Evolutionary conservation across 2,329 filamentous ascomycete genomes (phyloP).

Genomic region (Aspergillus sp.): DNA sequence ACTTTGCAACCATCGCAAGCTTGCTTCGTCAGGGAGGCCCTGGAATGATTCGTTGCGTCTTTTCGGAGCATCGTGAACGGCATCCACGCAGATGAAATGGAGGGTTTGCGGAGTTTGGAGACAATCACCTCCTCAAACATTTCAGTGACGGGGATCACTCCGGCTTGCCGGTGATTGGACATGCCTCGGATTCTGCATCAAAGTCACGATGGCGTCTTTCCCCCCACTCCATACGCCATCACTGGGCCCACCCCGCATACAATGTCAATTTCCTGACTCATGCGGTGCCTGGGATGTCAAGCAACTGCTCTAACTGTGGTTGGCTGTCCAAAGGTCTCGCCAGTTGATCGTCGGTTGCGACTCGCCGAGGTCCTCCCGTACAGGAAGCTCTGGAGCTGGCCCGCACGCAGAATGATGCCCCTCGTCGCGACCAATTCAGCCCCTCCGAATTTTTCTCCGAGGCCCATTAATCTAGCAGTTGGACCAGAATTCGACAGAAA

Average conservation of each 20-base stretch:
- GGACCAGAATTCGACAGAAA: neutral
- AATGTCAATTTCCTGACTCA: neutral
- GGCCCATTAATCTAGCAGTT: neutral
- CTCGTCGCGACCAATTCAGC: neutral
- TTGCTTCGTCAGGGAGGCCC: slow-evolving; percentile 31
- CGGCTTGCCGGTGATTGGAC: neutral
- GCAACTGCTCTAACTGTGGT: too few relatives aligned
- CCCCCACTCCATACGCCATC: slow-evolving; percentile 22
- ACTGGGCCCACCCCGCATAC: slow-evolving; percentile 6
- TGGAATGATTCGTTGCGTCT: slow-evolving; percentile 11
- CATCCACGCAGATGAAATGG: neutral
- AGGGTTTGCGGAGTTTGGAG: neutral
- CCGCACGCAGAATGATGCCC: too few relatives aligned
- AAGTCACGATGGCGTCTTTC: slow-evolving; percentile 16
- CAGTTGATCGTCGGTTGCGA: too few relatives aligned
- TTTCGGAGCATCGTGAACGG: neutral
- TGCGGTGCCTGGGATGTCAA: neutral
- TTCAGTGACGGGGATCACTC: neutral
- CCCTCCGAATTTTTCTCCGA: slow-evolving; percentile 25
- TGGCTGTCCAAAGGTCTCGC: too few relatives aligned
- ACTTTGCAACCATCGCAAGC: slow-evolving; percentile 56
- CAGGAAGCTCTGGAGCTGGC: too few relatives aligned
- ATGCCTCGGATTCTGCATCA: neutral
- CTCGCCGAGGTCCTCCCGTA: too few relatives aligned
- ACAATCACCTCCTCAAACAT: neutral